These are phyloP conservation scores for Solanum microdontum DNA, from an alignment of 257 asterid species.

Conservation along the genomic window DNA sequence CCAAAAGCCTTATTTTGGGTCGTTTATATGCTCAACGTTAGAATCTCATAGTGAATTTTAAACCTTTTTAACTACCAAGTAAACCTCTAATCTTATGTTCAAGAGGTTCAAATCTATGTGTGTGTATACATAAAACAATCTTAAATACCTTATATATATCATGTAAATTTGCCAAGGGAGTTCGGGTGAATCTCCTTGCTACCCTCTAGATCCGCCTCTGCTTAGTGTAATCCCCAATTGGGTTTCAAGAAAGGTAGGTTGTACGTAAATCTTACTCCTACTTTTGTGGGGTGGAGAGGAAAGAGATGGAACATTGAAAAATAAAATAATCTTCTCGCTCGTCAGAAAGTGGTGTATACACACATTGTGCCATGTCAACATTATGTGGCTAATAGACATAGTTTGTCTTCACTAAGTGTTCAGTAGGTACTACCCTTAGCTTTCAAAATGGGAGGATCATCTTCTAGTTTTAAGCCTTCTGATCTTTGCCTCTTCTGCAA, in stretches of 20 bases:
- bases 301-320: background rate
- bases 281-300: background rate
- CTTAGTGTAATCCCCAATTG: background rate
- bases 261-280: background rate
- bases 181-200: background rate
- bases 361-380: background rate
- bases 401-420: background rate
- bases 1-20: background rate
- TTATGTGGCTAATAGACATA: background rate
- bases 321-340: background rate
- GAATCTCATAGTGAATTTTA: background rate
- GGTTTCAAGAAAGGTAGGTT: background rate
- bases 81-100: background rate
- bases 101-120: background rate
- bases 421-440: background rate
- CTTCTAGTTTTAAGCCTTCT: background rate
- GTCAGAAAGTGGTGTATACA: background rate
- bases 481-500: background rate
- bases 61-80: background rate
- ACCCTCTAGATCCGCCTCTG: background rate
- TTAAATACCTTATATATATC: background rate
- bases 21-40: background rate
- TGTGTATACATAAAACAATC: background rate
- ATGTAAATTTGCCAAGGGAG: background rate
- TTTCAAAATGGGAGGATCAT: background rate